phyloP scores from a whole-genome alignment of 2,329 filamentous ascomycete species.

The Aspergillus flavus region DNA sequence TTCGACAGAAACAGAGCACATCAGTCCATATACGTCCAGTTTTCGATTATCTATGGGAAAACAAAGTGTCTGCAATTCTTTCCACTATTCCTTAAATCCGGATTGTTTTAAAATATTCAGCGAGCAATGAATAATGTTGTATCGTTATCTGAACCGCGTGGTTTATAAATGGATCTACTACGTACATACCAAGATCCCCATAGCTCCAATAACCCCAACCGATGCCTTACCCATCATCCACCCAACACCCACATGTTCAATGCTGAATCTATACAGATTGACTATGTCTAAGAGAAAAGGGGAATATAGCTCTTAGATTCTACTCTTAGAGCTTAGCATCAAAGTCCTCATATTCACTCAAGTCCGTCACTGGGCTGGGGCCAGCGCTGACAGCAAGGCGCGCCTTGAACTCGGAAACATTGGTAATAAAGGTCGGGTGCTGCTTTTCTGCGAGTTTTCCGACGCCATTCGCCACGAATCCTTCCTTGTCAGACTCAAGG shows the following conservation, averaged over 20 bases:
- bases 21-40: not conserved
- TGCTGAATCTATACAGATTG: not conserved
- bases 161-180: conserved; percentile 3
- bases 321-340: conserved; percentile 72
- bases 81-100: not conserved
- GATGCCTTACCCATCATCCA: not conserved
- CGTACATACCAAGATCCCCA: not conserved
- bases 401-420: conserved; percentile 80
- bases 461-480: conserved; percentile 24
- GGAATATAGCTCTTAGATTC: not conserved
- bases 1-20: not conserved
- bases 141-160: not conserved
- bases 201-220: not conserved
- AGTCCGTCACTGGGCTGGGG: conserved; percentile 70
- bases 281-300: not conserved
- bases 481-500: conserved; percentile 34
- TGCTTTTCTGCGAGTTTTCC: conserved; percentile 35
- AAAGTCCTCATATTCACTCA: conserved; percentile 83
- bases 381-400: conserved; percentile 72
- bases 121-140: not conserved
- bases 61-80: not conserved
- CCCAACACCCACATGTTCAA: not conserved
- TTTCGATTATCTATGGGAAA: not conserved
- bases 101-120: not conserved
- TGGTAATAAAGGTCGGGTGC: conserved; percentile 66